Evolutionary conservation across 2,329 filamentous ascomycete species (phyloP).

Genomic region (Moelleriella libera): DNA sequence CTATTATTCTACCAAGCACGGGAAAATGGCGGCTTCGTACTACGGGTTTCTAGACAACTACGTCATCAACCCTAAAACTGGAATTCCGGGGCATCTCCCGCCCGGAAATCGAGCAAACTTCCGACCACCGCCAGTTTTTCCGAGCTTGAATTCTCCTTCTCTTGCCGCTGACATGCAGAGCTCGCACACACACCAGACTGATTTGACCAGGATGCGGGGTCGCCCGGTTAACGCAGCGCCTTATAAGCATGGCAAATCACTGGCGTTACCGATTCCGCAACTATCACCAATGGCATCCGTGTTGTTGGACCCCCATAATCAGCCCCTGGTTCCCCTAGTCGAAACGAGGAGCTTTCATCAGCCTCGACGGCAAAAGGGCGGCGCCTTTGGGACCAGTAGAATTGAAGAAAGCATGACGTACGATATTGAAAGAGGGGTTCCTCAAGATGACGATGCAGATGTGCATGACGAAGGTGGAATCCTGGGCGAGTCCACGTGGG

Average conservation of each 20-base stretch:
- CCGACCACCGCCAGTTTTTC: conserved; percentile 62
- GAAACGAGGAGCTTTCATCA: conserved; percentile 31
- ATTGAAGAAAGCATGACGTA: conserved; percentile 12
- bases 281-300: conserved; percentile 59
- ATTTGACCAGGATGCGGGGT: conserved; percentile 27
- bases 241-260: background rate
- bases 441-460: conserved; percentile 35
- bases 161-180: conserved; percentile 40
- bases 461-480: conserved; percentile 35
- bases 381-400: conserved; percentile 33
- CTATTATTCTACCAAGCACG: conserved; percentile 89
- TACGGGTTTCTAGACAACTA: conserved; percentile 94
- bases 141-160: conserved; percentile 51
- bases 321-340: conserved; percentile 39
- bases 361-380: conserved; percentile 27
- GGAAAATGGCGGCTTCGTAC: conserved; percentile 96
- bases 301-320: conserved; percentile 62
- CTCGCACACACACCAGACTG: conserved; percentile 28
- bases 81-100: conserved; percentile 45
- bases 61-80: conserved; percentile 56
- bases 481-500: conserved; percentile 46
- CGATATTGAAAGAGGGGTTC: conserved; percentile 9
- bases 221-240: background rate
- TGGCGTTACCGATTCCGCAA: conserved; percentile 28
- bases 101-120: conserved; percentile 42